phyloP scores from a whole-genome alignment of 163 green algal genomes.

The Prototheca wickerhamii region DNA sequence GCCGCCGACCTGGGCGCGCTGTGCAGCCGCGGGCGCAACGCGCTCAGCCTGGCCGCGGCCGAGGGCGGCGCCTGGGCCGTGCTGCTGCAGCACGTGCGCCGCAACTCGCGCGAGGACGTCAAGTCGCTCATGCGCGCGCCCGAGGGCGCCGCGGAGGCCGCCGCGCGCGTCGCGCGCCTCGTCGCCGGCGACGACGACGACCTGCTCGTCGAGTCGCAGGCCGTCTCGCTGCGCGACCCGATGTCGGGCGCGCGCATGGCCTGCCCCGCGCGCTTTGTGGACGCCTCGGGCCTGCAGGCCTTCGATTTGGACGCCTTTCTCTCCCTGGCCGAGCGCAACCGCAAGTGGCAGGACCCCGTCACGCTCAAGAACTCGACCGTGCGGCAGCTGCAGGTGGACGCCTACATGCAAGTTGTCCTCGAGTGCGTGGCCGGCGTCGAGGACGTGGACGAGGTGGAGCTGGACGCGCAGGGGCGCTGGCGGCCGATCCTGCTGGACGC shows the following conservation, averaged over 20 bases:
- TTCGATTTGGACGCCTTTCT: conserved; percentile 83
- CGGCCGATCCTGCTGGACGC: too few species aligned
- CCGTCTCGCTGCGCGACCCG: conserved; percentile 61
- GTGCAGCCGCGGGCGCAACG: conserved; percentile 22
- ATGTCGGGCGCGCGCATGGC: conserved; percentile 48
- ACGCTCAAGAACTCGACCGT: conserved; percentile 46
- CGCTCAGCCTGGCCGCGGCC: conserved; percentile 16
- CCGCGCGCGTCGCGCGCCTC: not conserved
- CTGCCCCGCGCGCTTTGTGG: conserved; percentile 47
- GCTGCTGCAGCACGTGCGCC: conserved; percentile 31
- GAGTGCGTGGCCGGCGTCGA: not conserved
- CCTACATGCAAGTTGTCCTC: conserved; percentile 11
- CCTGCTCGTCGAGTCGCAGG: conserved; percentile 33
- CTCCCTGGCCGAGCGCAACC: conserved; percentile 49
- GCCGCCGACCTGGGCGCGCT: conserved; percentile 32
- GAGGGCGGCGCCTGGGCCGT: conserved; percentile 32
- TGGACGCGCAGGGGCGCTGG: not conserved
- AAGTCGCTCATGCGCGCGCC: not conserved
- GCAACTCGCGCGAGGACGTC: conserved; percentile 29
- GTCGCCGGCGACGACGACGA: conserved; percentile 37
- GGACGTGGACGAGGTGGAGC: not conserved
- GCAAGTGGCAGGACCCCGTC: conserved; percentile 83
- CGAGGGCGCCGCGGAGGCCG: not conserved
- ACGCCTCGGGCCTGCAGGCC: conserved; percentile 40
- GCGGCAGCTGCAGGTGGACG: conserved; percentile 46